These are phyloP conservation scores for Hippophae tibetana DNA, from an alignment of 306 rosid genomes.

Conservation along the genomic window DNA sequence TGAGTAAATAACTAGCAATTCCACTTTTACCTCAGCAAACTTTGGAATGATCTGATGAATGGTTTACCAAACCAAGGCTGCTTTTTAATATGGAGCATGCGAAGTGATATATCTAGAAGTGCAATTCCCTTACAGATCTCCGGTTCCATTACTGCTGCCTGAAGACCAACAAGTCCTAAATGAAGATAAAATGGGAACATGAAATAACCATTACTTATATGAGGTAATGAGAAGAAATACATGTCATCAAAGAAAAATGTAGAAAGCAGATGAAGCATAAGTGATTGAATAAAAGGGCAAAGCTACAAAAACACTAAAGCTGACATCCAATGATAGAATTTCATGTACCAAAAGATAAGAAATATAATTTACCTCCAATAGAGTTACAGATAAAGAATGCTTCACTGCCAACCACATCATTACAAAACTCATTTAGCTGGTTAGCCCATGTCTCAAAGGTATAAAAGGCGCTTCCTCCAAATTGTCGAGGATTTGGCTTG, in stretches of 20 bases:
- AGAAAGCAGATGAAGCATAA: too few relatives aligned
- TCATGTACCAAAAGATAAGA: not conserved
- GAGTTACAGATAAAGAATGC: constrained; percentile 92
- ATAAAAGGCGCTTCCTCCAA: constrained; percentile 52
- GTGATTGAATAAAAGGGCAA: too few relatives aligned
- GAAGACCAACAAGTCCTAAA: constrained; percentile 95
- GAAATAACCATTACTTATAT: not conserved
- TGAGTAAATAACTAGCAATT: constrained; percentile 15
- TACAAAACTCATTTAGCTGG: constrained; percentile 71
- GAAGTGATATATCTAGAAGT: constrained; percentile 74
- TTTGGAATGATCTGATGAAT: constrained; percentile 74
- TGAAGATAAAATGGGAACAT: constrained; percentile 12
- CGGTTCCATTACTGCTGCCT: constrained; percentile 71
- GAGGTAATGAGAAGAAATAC: too few relatives aligned
- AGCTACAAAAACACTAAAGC: not conserved
- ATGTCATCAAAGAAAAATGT: too few relatives aligned
- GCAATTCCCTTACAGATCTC: constrained; percentile 62
- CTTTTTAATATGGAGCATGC: constrained; percentile 89
- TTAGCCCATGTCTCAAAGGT: constrained; percentile 92
- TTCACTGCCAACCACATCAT: constrained; percentile 56
- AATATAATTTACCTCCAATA: constrained; percentile 59
- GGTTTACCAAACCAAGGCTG: constrained; percentile 93
- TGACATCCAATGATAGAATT: not conserved
- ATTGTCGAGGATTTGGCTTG: constrained; percentile 75
- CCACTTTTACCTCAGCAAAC: constrained; percentile 59